A percentile compares a stretch with the other conserved stretches of the same genome.
These are phyloP conservation scores for Arxiozyma slooffiae DNA, from an alignment of 1,139 yeast genomes.

Conservation along the genomic window DNA sequence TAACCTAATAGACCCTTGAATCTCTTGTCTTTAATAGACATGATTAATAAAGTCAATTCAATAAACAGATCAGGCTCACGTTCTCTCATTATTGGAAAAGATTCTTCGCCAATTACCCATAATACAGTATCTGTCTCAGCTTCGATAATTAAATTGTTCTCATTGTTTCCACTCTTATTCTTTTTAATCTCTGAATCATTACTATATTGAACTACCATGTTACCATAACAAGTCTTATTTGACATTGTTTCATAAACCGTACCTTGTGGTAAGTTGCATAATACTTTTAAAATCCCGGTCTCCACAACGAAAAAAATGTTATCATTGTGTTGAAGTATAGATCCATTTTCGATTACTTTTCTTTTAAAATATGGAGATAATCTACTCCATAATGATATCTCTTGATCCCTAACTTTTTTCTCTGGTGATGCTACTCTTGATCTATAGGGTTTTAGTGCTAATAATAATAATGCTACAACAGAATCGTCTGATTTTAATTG, in stretches of 20 bases:
- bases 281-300: constrained; percentile 64
- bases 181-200: background rate
- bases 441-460: constrained; percentile 26
- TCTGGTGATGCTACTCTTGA: constrained; percentile 31
- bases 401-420: constrained; percentile 15
- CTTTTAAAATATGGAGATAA: constrained; percentile 22
- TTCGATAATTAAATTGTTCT: constrained; percentile 22
- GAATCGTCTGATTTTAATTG: constrained; percentile 29
- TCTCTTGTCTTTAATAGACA: constrained; percentile 61
- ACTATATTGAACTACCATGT: constrained; percentile 16
- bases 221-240: constrained; percentile 87
- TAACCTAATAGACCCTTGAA: constrained; percentile 65
- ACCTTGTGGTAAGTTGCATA: constrained; percentile 44
- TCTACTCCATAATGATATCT: constrained; percentile 24
- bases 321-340: constrained; percentile 17
- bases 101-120: constrained; percentile 56
- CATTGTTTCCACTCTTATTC: background rate
- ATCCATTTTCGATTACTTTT: constrained; percentile 14
- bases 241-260: constrained; percentile 66
- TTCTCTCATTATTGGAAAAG: constrained; percentile 36
- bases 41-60: constrained; percentile 57
- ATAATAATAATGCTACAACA: constrained; percentile 21
- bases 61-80: constrained; percentile 45
- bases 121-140: constrained; percentile 51
- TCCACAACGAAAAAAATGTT: constrained; percentile 60